phyloP scores from a whole-genome alignment of 345 rosid genomes.

The Turnera subulata region DNA sequence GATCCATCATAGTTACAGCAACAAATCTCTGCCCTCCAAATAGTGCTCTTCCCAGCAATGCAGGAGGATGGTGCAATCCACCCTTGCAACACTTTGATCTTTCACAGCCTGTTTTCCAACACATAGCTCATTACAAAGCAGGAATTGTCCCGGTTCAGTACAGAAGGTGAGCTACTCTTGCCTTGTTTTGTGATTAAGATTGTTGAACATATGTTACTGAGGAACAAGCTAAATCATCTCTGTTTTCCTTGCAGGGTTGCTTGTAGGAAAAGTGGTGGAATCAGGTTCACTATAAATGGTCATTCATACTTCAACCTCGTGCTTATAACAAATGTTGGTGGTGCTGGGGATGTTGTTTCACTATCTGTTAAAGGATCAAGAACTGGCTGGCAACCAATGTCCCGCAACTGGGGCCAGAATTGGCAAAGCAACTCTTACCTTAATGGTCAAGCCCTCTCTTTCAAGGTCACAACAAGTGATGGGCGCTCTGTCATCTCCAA shows the following conservation, averaged over 20 bases:
- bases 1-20: conserved; percentile 21
- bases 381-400: conserved; percentile 23
- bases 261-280: conserved; percentile 20
- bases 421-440: conserved; percentile 26
- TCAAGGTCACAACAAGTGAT: conserved; percentile 24
- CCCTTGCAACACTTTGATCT: too few relatives aligned
- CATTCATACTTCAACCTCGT: conserved; percentile 27
- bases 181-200: background rate
- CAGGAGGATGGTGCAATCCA: conserved; percentile 31
- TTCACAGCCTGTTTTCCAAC: conserved; percentile 27
- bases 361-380: conserved; percentile 18
- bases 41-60: conserved; percentile 18
- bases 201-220: too few relatives aligned
- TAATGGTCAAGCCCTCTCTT: conserved; percentile 22
- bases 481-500: conserved; percentile 11
- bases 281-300: conserved; percentile 26
- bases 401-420: conserved; percentile 32
- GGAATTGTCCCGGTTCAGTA: conserved; percentile 24
- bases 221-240: too few relatives aligned
- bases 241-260: conserved; percentile 18
- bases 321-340: conserved; percentile 25
- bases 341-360: conserved; percentile 24
- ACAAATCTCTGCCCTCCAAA: conserved; percentile 32
- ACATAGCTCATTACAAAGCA: conserved; percentile 24
- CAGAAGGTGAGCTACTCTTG: conserved; percentile 18